Percentiles rank a stretch among this genome's conserved stretches.
phyloP scores from a whole-genome alignment of 192 early-diverging fungal genomes.

The Coemansia sp. region DNA sequence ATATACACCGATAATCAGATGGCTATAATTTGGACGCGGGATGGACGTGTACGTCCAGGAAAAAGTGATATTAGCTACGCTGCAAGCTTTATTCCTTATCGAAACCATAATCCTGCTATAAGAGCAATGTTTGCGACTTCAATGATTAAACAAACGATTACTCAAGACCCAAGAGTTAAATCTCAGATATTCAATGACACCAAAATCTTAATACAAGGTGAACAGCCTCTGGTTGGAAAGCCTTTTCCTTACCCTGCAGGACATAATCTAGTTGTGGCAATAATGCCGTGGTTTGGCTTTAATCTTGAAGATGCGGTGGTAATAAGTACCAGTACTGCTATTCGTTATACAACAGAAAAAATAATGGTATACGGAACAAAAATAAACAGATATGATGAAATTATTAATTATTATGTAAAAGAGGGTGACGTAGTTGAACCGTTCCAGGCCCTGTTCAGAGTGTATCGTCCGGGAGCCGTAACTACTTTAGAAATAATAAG shows the following conservation, averaged over 20 bases:
- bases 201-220: slow-evolving; percentile 14
- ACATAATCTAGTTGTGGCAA: slow-evolving; percentile 16
- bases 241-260: slow-evolving; percentile 20
- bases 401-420: too few relatives aligned
- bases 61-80: slow-evolving; percentile 10
- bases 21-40: too few relatives aligned
- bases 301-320: slow-evolving; percentile 29
- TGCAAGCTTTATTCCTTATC: slow-evolving; percentile 16
- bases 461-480: too few relatives aligned
- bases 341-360: too few relatives aligned
- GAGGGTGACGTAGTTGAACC: too few relatives aligned
- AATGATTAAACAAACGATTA: slow-evolving; percentile 30
- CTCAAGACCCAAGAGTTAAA: slow-evolving; percentile 18
- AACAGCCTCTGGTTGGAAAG: slow-evolving; percentile 18
- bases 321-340: slow-evolving; percentile 7
- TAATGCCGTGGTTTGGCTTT: slow-evolving; percentile 25
- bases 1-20: too few relatives aligned
- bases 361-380: too few relatives aligned
- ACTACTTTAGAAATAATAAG: too few relatives aligned
- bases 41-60: not conserved
- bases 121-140: slow-evolving; percentile 21
- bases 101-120: slow-evolving; percentile 22
- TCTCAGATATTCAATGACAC: slow-evolving; percentile 25
- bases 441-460: too few relatives aligned
- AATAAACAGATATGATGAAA: too few relatives aligned